These are phyloP conservation scores for Dactylorhiza incarnata DNA, from an alignment of 106 monocot species.

Conservation along the genomic window DNA sequence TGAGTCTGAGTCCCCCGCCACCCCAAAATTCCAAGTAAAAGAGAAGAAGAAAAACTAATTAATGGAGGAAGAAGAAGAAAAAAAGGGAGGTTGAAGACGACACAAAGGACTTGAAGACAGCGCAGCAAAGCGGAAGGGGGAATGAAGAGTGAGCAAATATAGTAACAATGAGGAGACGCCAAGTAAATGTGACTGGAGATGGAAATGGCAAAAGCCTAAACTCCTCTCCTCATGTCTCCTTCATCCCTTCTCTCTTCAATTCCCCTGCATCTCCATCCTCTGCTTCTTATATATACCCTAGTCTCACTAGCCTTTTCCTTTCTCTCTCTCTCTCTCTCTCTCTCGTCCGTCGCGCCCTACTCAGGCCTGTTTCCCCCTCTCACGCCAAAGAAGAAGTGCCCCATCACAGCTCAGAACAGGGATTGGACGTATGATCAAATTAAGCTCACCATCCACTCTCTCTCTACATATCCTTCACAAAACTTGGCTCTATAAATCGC, in stretches of 20 bases:
- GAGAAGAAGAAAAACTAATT: neutral
- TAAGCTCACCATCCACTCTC: neutral
- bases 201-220: conserved; percentile 15
- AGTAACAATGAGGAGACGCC: conserved; percentile 10
- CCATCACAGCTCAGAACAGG: conserved; percentile 10
- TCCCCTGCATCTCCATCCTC: neutral
- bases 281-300: no score
- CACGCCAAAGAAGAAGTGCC: conserved; percentile 10
- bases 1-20: no score
- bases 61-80: neutral
- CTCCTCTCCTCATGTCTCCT: neutral
- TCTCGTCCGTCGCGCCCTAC: neutral
- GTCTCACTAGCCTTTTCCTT: neutral
- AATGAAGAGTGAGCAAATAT: conserved; percentile 7
- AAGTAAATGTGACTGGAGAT: conserved; percentile 16
- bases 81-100: neutral
- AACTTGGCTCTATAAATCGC: conserved; percentile 2
- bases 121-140: neutral
- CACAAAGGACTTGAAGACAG: neutral
- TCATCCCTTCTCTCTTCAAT: neutral
- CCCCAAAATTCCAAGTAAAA: neutral
- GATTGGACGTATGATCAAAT: conserved; percentile 12
- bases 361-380: neutral
- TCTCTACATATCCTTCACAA: neutral
- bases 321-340: neutral